Conservation (phyloP, 331 rosid species). For the Pyrus hybrid region DNA sequence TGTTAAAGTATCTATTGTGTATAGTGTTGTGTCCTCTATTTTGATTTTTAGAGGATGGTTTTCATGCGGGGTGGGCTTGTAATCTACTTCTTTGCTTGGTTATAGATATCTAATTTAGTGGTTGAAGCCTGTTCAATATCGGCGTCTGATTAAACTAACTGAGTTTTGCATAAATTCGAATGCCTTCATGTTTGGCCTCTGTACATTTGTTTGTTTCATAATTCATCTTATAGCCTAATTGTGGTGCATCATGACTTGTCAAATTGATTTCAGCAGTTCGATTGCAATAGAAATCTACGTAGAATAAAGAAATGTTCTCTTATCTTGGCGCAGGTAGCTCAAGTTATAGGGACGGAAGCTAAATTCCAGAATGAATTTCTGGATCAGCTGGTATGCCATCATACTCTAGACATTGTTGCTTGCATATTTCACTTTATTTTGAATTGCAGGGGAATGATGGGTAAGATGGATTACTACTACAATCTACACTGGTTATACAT, state of each 20-base stretch:
- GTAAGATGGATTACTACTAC: neutral
- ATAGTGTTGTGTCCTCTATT: neutral
- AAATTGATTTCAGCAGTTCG: neutral
- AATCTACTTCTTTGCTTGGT: neutral
- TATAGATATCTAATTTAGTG: neutral
- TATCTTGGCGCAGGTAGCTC: conserved; percentile 63
- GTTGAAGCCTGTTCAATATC: neutral
- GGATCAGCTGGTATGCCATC: conserved; percentile 55
- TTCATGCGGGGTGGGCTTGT: neutral
- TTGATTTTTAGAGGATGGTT: neutral
- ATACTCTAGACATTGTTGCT: neutral
- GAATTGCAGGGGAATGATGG: neutral
- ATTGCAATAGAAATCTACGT: neutral
- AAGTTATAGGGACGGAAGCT: conserved; percentile 67
- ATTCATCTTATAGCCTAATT: neutral
- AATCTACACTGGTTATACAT: neutral
- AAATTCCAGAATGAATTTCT: conserved; percentile 53
- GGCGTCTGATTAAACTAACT: neutral
- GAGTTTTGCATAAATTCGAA: neutral
- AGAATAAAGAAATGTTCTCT: neutral
- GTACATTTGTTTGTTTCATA: neutral
- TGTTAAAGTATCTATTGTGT: neutral
- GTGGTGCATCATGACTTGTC: neutral
- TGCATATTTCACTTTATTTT: neutral
- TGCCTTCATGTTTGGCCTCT: neutral